These are phyloP conservation scores for Caryopteris hybrid DNA, from an alignment of 305 asterid genomes.

Conservation along the genomic window DNA sequence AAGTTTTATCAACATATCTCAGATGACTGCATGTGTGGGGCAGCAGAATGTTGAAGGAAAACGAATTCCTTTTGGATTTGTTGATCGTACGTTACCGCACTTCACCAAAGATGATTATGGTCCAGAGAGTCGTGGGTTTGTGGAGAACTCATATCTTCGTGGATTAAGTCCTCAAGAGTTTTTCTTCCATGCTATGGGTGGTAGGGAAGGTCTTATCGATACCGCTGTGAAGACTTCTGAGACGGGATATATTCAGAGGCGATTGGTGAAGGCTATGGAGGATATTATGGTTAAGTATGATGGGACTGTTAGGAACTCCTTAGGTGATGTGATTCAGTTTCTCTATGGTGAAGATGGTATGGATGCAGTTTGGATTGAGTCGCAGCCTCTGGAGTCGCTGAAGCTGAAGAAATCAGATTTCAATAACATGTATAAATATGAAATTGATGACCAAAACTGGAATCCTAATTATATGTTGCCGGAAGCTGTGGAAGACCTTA, in stretches of 20 bases:
- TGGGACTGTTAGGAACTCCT: constrained; percentile 93
- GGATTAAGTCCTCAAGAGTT: constrained; percentile 98
- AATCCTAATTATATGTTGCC: constrained; percentile 81
- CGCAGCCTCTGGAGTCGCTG: constrained; percentile 87
- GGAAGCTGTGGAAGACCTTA: constrained; percentile 88
- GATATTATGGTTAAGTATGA: constrained; percentile 99
- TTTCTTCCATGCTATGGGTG: constrained; percentile 99
- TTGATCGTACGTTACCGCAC: constrained; percentile 87
- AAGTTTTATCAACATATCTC: constrained; percentile 97
- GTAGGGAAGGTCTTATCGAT: constrained; percentile 99
- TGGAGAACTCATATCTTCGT: constrained; percentile 94
- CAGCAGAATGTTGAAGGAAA: constrained; percentile 99
- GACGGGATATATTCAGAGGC: constrained; percentile 97
- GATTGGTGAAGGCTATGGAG: constrained; percentile 99
- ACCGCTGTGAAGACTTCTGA: constrained; percentile 99
- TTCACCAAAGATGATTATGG: constrained; percentile 91
- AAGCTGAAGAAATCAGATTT: constrained; percentile 74
- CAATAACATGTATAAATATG: constrained; percentile 66
- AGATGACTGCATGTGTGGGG: constrained; percentile 99
- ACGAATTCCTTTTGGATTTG: constrained; percentile 95
- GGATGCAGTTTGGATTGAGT: constrained; percentile 99
- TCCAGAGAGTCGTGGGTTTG: constrained; percentile 99
- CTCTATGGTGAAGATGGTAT: constrained; percentile 99
- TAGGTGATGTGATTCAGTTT: constrained; percentile 98
- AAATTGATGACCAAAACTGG: constrained; percentile 83